A percentile compares a stretch with the other conserved stretches of the same genome.
Evolutionary conservation across 1,139 yeast species (phyloP).

Genomic region (Tardiomyces blankii): DNA sequence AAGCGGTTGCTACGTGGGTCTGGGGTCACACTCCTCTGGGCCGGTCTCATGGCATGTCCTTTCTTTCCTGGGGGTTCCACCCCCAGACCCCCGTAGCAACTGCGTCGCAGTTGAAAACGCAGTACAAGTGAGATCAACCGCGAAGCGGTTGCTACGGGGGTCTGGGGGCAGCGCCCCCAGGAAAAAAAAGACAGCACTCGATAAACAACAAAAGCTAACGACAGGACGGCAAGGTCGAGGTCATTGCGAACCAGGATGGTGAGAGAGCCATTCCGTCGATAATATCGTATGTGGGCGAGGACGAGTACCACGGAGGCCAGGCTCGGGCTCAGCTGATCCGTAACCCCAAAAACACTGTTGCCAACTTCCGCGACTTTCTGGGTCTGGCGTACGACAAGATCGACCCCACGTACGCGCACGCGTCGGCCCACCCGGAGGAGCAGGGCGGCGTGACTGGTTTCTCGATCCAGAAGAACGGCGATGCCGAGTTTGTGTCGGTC

Average conservation of each 20-base stretch:
- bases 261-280: slow-evolving; percentile 95
- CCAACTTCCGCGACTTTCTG: slow-evolving; percentile 87
- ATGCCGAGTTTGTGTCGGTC: slow-evolving; percentile 44
- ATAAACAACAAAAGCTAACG: background rate
- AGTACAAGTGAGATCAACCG: too few species aligned
- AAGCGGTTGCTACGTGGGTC: too few species aligned
- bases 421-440: slow-evolving; percentile 68
- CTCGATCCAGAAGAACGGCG: slow-evolving; percentile 16
- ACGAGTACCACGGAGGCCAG: slow-evolving; percentile 96
- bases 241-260: slow-evolving; percentile 98
- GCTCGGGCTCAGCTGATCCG: slow-evolving; percentile 88
- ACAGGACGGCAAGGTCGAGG: slow-evolving; percentile 81
- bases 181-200: too few species aligned
- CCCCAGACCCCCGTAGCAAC: too few species aligned
- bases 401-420: slow-evolving; percentile 48
- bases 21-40: too few species aligned
- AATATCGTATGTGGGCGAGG: slow-evolving; percentile 82
- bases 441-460: slow-evolving; percentile 40
- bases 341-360: slow-evolving; percentile 77
- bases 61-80: too few species aligned
- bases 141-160: too few species aligned
- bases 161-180: too few species aligned
- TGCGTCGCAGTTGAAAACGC: too few species aligned
- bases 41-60: too few species aligned
- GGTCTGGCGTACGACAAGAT: slow-evolving; percentile 66